A percentile compares a stretch with the other conserved stretches of the same genome.
Conservation (phyloP, 164 flowering plant genomes). For the Pachysandra terminalis region DNA sequence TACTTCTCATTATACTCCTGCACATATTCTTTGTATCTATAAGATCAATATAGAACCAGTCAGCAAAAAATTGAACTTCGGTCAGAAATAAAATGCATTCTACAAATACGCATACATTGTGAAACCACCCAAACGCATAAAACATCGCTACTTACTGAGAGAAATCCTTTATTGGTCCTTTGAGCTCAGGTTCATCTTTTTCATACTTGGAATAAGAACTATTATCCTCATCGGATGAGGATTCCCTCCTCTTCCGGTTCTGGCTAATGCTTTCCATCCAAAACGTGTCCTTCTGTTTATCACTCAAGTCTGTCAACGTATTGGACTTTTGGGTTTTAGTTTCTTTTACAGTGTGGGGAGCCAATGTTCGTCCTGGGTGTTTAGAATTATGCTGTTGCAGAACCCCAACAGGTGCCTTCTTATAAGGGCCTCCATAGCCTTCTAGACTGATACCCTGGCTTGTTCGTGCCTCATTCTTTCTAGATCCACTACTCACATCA, state of each 20-base stretch:
- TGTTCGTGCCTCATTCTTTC: conserved; percentile 33
- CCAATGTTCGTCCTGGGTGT: conserved; percentile 19
- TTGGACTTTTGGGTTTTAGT: conserved; percentile 42
- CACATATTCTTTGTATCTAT: conserved; percentile 87
- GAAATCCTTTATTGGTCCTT: conserved; percentile 68
- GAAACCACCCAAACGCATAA: background rate
- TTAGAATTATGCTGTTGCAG: conserved; percentile 40
- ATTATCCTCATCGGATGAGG: conserved; percentile 68
- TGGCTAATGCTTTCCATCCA: conserved; percentile 24
- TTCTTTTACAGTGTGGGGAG: conserved; percentile 33
- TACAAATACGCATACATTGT: background rate
- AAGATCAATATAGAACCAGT: conserved; percentile 13
- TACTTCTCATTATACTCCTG: conserved; percentile 80
- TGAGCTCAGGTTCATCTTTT: conserved; percentile 83
- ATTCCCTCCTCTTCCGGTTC: conserved; percentile 45
- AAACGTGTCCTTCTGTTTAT: conserved; percentile 36
- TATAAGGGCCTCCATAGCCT: conserved; percentile 35
- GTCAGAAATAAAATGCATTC: background rate
- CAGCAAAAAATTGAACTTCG: background rate
- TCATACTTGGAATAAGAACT: conserved; percentile 75
- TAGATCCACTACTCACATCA: conserved; percentile 36
- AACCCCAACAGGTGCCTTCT: conserved; percentile 25
- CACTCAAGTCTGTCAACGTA: conserved; percentile 23
- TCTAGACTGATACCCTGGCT: conserved; percentile 31
- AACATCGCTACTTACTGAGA: conserved; percentile 59